These are phyloP conservation scores for Amanita pseudoporphyria DNA, from an alignment of 768 basidiomycete species.

Conservation along the genomic window DNA sequence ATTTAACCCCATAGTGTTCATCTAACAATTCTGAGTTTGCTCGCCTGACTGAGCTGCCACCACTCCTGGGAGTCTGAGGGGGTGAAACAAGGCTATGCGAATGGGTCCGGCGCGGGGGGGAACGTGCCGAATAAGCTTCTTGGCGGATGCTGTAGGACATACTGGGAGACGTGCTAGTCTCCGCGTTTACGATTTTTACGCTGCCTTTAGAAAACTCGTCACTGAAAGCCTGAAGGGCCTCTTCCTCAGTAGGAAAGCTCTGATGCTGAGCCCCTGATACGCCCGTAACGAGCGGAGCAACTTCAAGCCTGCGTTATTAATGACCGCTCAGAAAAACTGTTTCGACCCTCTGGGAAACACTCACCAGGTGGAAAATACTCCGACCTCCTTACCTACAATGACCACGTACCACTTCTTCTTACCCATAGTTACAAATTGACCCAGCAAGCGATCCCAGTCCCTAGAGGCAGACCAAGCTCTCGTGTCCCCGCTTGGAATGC, in stretches of 20 bases:
- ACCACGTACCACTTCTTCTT: slow-evolving; percentile 28
- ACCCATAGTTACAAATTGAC: slow-evolving; percentile 15
- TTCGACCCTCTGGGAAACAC: slow-evolving; percentile 1
- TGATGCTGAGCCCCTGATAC: slow-evolving; percentile 34
- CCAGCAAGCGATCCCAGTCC: background rate
- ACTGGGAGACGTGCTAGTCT: slow-evolving; percentile 4
- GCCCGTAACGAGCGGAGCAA: slow-evolving; percentile 30
- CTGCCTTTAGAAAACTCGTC: slow-evolving; percentile 19
- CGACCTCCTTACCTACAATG: slow-evolving; percentile 19
- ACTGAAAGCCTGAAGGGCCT: slow-evolving; percentile 27
- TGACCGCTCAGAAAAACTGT: background rate
- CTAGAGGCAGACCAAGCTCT: background rate
- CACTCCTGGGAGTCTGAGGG: background rate
- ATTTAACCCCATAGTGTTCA: background rate
- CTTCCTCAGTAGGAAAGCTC: slow-evolving; percentile 30
- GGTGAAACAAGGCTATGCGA: background rate
- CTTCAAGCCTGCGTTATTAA: slow-evolving; percentile 30
- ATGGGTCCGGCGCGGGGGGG: background rate
- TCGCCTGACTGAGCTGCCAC: background rate
- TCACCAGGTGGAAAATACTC: slow-evolving; percentile 26
- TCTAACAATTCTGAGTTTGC: slow-evolving; percentile 7
- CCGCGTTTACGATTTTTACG: slow-evolving; percentile 15
- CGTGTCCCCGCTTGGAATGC: too few species aligned
- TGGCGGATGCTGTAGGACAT: slow-evolving; percentile 4
- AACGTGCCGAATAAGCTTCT: slow-evolving; percentile 8